A percentile compares a stretch with the other conserved stretches of the same genome.
These are phyloP conservation scores for Colletotrichum eremochloae DNA, from an alignment of 2,329 filamentous ascomycete genomes.

Conservation along the genomic window DNA sequence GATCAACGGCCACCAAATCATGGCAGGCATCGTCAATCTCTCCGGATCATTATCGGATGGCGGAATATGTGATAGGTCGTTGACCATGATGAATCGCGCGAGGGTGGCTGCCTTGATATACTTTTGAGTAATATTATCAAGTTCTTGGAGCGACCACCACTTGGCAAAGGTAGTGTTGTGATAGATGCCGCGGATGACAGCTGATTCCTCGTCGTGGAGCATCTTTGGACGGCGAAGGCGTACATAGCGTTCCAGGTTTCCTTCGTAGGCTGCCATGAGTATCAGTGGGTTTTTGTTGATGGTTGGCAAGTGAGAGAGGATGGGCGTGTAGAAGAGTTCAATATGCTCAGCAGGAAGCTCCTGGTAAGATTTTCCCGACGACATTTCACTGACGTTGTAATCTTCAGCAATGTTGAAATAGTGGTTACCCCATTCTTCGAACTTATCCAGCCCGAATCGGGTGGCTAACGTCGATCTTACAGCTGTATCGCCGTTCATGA, in stretches of 20 bases:
- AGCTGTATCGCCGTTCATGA: not conserved
- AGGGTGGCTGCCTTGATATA: constrained; percentile 38
- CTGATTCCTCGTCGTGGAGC: too few relatives aligned
- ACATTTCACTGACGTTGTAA: not conserved
- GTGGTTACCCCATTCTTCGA: not conserved
- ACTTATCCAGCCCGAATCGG: not conserved
- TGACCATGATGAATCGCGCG: constrained; percentile 50
- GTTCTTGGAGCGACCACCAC: constrained; percentile 44
- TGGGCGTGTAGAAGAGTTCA: too few relatives aligned
- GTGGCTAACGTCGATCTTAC: not conserved
- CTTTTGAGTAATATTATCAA: not conserved
- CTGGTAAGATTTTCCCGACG: not conserved
- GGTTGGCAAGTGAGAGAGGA: too few relatives aligned
- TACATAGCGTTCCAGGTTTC: too few relatives aligned
- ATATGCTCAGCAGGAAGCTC: not conserved
- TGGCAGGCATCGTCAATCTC: not conserved
- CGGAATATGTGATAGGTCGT: constrained; percentile 45
- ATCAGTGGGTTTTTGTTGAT: too few relatives aligned
- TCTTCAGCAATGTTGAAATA: not conserved
- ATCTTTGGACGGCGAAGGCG: too few relatives aligned
- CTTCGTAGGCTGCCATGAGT: too few relatives aligned
- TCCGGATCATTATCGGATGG: not conserved
- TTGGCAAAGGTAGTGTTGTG: not conserved
- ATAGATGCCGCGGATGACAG: too few relatives aligned
- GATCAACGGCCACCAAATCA: constrained; percentile 19